Conservation (phyloP, 345 rosid species). For the Salix koriyanagi region DNA sequence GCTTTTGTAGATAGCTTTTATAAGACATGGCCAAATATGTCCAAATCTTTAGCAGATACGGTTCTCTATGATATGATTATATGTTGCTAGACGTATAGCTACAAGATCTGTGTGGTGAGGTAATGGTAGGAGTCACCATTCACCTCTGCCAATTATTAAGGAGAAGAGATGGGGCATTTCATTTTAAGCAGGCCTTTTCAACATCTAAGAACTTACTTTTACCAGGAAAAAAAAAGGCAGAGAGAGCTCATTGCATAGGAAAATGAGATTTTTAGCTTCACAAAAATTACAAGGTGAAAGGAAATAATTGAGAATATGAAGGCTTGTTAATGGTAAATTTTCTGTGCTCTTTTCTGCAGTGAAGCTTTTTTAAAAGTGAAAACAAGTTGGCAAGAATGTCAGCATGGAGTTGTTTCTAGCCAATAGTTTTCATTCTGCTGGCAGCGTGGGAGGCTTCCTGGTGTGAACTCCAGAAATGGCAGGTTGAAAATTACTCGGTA, state of each 20-base stretch:
- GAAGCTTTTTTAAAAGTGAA: neutral
- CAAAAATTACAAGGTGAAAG: neutral
- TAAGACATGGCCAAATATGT: neutral
- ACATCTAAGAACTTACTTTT: too few species aligned
- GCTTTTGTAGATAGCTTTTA: neutral
- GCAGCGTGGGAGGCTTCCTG: too few species aligned
- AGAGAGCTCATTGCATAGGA: neutral
- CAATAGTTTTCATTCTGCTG: neutral
- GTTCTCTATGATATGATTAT: neutral
- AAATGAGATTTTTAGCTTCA: neutral
- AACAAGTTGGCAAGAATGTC: neutral
- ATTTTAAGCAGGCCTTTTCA: too few species aligned
- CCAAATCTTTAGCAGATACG: conserved; percentile 3
- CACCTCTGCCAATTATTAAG: too few species aligned
- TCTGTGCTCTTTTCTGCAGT: neutral
- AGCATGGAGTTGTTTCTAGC: neutral
- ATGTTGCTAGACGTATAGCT: too few species aligned
- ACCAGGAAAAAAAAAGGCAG: too few species aligned
- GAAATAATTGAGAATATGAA: neutral
- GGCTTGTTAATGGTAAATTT: neutral
- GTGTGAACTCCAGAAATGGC: too few species aligned
- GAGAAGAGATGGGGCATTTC: too few species aligned
- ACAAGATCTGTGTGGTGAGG: too few species aligned
- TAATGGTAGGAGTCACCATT: too few species aligned
- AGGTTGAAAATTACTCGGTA: too few species aligned